Evolutionary conservation across 2,329 filamentous ascomycete species (phyloP).

Genomic region (Biscogniauxia marginata): DNA sequence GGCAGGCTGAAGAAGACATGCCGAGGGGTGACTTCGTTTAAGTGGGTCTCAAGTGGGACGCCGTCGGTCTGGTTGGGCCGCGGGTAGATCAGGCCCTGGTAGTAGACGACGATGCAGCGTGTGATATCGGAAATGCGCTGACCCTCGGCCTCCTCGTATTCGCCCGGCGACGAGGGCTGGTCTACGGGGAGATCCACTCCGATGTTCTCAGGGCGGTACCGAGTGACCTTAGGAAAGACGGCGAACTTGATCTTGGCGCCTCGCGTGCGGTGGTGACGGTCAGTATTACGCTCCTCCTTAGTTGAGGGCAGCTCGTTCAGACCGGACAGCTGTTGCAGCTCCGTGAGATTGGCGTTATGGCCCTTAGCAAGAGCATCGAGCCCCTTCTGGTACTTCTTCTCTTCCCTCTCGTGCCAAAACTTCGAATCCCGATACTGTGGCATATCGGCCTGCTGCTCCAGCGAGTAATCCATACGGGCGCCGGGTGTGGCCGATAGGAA

Average conservation of each 20-base stretch:
- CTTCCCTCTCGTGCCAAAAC: constrained; percentile 13
- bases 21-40: neutral
- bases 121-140: constrained; percentile 25
- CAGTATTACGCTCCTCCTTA: neutral
- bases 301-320: neutral
- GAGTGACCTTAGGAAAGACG: constrained; percentile 32
- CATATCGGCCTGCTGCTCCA: constrained; percentile 26
- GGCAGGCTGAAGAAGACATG: neutral
- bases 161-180: neutral
- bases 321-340: neutral
- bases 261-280: constrained; percentile 23
- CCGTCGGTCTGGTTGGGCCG: constrained; percentile 10
- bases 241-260: constrained; percentile 34
- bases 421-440: constrained; percentile 23
- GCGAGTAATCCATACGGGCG: constrained; percentile 27
- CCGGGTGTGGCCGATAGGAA: constrained; percentile 31
- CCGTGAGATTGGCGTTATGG: neutral
- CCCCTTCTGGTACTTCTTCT: neutral
- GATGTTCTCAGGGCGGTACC: constrained; percentile 25
- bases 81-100: constrained; percentile 32
- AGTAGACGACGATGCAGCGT: constrained; percentile 29
- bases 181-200: constrained; percentile 4
- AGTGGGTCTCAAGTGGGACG: constrained; percentile 18
- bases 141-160: constrained; percentile 18
- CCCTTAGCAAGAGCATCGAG: neutral